Base-by-base conservation (phyloP, 2,329 filamentous ascomycete species). In the Sarocladium strictum region DNA sequence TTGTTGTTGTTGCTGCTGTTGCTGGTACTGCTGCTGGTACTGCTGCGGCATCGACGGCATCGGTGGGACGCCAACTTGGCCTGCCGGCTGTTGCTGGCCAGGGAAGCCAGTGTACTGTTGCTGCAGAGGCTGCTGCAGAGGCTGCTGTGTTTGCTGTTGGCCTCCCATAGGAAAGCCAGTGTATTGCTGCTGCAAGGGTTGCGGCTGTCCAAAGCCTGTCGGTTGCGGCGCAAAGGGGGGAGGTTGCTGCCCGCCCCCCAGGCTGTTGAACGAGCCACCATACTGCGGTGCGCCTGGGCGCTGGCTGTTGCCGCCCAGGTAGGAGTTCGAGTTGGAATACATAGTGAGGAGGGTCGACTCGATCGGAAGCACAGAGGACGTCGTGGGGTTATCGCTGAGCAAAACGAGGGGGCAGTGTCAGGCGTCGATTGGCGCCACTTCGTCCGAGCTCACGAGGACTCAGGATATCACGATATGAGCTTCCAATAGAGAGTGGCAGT, bases 251-350 rank as follows among this genome's bases (percentile, higher is more conserved):
- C 71, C 72, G 54, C 65, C 62, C n/a, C 68, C 70, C 60, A 71
- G 64, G 52, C 56, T 66, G 35, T 61, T 67, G 59, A 80, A 78
- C 58, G 77, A 73, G 66, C 73, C 70, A 61, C 77, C 77, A 74
- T 77, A 81, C 62, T 82, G 83, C 65, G 80, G 83, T 60, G 82
- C 81, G 54, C 84, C 83, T 51, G 87, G 88, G 57, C 85, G 87
- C 69, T 87, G 83, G 76, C 79, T 87, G 68, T 86, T 90, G 70
- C 80, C 82, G 72, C 90, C 90, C 65, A 96, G 75, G 72, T 86
- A 97, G 60, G 89, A 86, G 76, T 89, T 95, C 61, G 90, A 89
- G 69, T 87, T 90, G 61, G 90, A 94, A 76, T 90, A 97, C 93
- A 97, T 97, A 72, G 65, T 58, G 60, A 27, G 10, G 17, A 35